These are phyloP conservation scores for Saccharomycopsis selenospora DNA, from an alignment of 805 yeast species.

Conservation along the genomic window DNA sequence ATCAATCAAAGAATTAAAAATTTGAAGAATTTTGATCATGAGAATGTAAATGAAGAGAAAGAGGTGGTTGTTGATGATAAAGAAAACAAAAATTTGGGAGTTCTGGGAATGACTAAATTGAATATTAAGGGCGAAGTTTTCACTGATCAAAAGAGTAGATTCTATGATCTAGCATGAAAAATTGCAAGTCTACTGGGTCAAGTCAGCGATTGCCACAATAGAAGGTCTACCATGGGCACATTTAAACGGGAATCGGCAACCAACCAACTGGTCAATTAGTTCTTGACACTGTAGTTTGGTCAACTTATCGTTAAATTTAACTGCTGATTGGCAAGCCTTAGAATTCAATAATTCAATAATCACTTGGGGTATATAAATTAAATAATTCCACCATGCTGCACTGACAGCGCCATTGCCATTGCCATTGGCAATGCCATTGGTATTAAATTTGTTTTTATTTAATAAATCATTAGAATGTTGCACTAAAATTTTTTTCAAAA, in stretches of 20 bases:
- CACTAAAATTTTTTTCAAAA: constrained; percentile 34
- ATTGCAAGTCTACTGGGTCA: constrained; percentile 5
- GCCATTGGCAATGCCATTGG: not conserved
- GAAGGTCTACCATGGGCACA: constrained; percentile 90
- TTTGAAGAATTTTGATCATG: not conserved
- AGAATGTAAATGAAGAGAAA: not conserved
- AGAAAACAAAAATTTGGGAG: constrained; percentile 15
- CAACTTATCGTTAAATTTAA: constrained; percentile 63
- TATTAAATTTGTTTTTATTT: constrained; percentile 26
- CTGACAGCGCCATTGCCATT: no score
- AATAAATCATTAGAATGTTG: constrained; percentile 40
- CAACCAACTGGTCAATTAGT: constrained; percentile 36
- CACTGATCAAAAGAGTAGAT: constrained; percentile 36
- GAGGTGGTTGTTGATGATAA: constrained; percentile 5
- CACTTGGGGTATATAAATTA: constrained; percentile 42
- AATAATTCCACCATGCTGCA: constrained; percentile 39
- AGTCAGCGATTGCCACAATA: constrained; percentile 43
- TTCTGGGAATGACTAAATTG: constrained; percentile 23
- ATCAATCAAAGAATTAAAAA: constrained; percentile 19
- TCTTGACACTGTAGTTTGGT: constrained; percentile 35
- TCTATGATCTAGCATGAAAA: constrained; percentile 31
- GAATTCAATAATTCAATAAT: constrained; percentile 46
- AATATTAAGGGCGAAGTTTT: constrained; percentile 31
- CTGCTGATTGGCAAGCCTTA: constrained; percentile 60
- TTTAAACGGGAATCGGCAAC: constrained; percentile 57